Conservation (phyloP, 164 flowering plant species). For the Buxus sempervirens region DNA sequence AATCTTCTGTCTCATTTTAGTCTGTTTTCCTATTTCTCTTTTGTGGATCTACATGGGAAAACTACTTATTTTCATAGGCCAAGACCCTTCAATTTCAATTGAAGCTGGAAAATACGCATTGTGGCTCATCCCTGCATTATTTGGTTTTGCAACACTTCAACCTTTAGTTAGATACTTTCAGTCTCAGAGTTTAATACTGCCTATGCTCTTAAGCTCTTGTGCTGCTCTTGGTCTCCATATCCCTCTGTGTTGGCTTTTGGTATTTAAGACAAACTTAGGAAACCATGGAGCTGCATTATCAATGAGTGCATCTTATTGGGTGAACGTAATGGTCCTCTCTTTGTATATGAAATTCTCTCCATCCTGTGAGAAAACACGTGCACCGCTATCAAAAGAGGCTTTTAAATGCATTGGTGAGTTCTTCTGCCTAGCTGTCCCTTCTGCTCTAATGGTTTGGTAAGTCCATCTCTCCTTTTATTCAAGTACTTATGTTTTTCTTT, state of each 20-base stretch:
- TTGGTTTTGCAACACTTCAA: slow-evolving; percentile 46
- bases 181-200: slow-evolving; percentile 42
- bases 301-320: slow-evolving; percentile 41
- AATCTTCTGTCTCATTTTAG: slow-evolving; percentile 35
- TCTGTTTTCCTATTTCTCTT: slow-evolving; percentile 42
- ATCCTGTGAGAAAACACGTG: slow-evolving; percentile 56
- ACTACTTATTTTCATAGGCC: slow-evolving; percentile 42
- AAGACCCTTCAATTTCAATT: slow-evolving; percentile 47
- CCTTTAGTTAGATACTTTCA: slow-evolving; percentile 41
- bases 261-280: slow-evolving; percentile 40
- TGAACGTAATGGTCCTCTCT: slow-evolving; percentile 38
- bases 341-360: slow-evolving; percentile 38
- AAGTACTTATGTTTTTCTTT: not conserved
- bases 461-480: not conserved
- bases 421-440: slow-evolving; percentile 71
- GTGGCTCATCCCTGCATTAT: slow-evolving; percentile 48
- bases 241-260: slow-evolving; percentile 52
- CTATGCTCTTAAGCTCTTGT: slow-evolving; percentile 40
- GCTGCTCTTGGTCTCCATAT: slow-evolving; percentile 33
- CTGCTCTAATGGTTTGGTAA: slow-evolving; percentile 86
- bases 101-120: slow-evolving; percentile 46
- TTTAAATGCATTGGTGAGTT: slow-evolving; percentile 55
- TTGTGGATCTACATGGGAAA: slow-evolving; percentile 43
- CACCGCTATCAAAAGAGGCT: slow-evolving; percentile 51
- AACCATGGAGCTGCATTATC: slow-evolving; percentile 48